Percentiles rank a stretch among this genome's conserved stretches.
These are phyloP conservation scores for Macroventuria anomochaeta DNA, from an alignment of 2,329 filamentous ascomycete species.

Conservation along the genomic window DNA sequence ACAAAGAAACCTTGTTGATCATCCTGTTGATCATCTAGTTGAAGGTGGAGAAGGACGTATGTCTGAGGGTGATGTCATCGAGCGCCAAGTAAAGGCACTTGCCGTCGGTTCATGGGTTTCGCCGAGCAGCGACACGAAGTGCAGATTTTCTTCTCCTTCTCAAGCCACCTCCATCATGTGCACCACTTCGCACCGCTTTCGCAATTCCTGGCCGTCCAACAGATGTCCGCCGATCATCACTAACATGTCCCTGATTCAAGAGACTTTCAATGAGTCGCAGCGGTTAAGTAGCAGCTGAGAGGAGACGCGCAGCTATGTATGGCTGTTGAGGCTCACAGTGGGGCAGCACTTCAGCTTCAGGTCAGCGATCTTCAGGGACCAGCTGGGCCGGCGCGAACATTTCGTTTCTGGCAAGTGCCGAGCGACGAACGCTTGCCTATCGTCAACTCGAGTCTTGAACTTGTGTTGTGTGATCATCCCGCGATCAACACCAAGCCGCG, in stretches of 20 bases:
- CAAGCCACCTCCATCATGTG: slow-evolving; percentile 17
- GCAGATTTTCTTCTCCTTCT: slow-evolving; percentile 4
- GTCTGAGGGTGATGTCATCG: slow-evolving; percentile 18
- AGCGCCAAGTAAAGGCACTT: slow-evolving; percentile 7
- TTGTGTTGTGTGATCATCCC: slow-evolving; percentile 5
- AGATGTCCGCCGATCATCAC: not conserved
- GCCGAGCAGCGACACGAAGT: slow-evolving; percentile 11
- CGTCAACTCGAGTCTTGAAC: not conserved
- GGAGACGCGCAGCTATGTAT: slow-evolving; percentile 6
- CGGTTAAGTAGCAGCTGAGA: not conserved
- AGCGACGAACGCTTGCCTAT: slow-evolving; percentile 9
- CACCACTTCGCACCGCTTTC: not conserved
- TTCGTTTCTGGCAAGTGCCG: slow-evolving; percentile 8
- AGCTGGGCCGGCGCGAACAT: slow-evolving; percentile 26
- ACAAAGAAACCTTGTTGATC: not conserved
- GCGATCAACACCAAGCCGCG: not conserved
- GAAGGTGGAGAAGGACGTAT: not conserved
- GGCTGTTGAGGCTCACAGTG: slow-evolving; percentile 23
- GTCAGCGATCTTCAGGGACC: slow-evolving; percentile 17
- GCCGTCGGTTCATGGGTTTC: slow-evolving; percentile 5
- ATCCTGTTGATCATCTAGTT: not conserved
- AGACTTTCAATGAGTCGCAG: not conserved
- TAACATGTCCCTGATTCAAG: not conserved
- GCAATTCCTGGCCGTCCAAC: not conserved
- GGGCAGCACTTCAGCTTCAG: slow-evolving; percentile 29